Evolutionary conservation across 495 filamentous ascomycete species (phyloP).

Genomic region (Tetracladium setigerum): DNA sequence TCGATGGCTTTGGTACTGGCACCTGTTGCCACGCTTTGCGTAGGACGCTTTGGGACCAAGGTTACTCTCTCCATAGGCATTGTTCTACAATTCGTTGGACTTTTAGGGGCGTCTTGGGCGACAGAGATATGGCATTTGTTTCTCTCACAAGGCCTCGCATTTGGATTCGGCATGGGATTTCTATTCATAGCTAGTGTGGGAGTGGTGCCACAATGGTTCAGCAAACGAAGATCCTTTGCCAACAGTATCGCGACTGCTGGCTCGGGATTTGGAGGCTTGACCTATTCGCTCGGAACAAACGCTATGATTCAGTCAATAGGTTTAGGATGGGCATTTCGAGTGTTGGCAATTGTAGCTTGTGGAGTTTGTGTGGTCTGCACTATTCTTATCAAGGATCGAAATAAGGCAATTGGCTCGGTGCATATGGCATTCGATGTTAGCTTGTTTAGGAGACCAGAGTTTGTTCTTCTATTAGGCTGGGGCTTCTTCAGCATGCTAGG

Average conservation of each 20-base stretch:
- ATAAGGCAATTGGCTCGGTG: slow-evolving; percentile 46
- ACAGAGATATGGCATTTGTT: slow-evolving; percentile 59
- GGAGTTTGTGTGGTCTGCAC: slow-evolving; percentile 44
- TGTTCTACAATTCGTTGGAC: slow-evolving; percentile 41
- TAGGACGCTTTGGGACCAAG: slow-evolving; percentile 41
- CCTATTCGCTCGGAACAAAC: slow-evolving; percentile 40
- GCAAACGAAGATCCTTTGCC: slow-evolving; percentile 50
- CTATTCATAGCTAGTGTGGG: slow-evolving; percentile 60
- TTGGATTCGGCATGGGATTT: slow-evolving; percentile 67
- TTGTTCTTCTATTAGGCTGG: slow-evolving; percentile 53
- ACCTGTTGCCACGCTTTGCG: slow-evolving; percentile 48
- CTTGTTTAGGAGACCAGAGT: slow-evolving; percentile 47
- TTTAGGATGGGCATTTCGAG: slow-evolving; percentile 50
- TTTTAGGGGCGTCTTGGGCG: slow-evolving; percentile 51
- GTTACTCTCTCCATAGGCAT: slow-evolving; percentile 46
- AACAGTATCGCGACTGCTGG: slow-evolving; percentile 61
- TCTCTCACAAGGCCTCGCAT: slow-evolving; percentile 61
- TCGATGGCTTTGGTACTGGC: slow-evolving; percentile 51
- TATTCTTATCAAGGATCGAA: slow-evolving; percentile 53
- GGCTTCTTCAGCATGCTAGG: slow-evolving; percentile 62
- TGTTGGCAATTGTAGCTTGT: slow-evolving; percentile 44
- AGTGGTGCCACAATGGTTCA: slow-evolving; percentile 68
- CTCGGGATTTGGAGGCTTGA: slow-evolving; percentile 57
- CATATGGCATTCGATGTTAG: slow-evolving; percentile 46
- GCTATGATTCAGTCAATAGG: slow-evolving; percentile 47